Conservation (phyloP, 2,329 filamentous ascomycete species). For the Nemania sp. region DNA sequence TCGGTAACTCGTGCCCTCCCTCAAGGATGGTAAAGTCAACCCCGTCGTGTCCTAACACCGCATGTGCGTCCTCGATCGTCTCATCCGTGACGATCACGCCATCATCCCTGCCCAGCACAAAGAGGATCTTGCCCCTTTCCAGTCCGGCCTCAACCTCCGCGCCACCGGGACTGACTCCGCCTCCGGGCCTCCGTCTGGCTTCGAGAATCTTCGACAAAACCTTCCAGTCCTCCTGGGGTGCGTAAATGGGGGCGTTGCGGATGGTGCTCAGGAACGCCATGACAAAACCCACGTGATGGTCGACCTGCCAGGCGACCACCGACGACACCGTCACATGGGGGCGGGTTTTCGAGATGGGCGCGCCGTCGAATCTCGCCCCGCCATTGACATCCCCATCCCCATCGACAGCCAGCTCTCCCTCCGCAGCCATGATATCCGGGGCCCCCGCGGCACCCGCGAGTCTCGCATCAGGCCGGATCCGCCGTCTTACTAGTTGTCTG, state of each 20-base stretch:
- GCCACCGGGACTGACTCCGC: background rate
- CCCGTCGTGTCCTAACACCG: constrained; percentile 60
- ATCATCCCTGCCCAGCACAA: constrained; percentile 70
- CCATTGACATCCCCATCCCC: constrained; percentile 46
- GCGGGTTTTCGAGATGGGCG: constrained; percentile 56
- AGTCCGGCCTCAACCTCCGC: constrained; percentile 44
- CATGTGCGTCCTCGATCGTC: constrained; percentile 62
- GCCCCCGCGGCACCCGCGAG: background rate
- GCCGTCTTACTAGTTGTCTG: constrained; percentile 43
- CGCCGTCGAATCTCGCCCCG: constrained; percentile 49
- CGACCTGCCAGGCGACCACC: constrained; percentile 72
- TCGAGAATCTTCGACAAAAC: constrained; percentile 56
- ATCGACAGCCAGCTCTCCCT: constrained; percentile 31
- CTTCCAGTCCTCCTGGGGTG: constrained; percentile 65
- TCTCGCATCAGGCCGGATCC: constrained; percentile 33
- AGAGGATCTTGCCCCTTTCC: constrained; percentile 56
- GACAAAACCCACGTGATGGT: constrained; percentile 69
- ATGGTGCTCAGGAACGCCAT: constrained; percentile 73
- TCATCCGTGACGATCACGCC: constrained; percentile 69
- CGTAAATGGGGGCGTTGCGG: constrained; percentile 69
- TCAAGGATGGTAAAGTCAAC: constrained; percentile 61
- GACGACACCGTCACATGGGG: constrained; percentile 61
- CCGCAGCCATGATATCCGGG: constrained; percentile 33
- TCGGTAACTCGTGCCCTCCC: constrained; percentile 72
- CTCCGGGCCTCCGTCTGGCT: constrained; percentile 30